Evolutionary conservation across 2,329 filamentous ascomycete species (phyloP).

Genomic region (Aspergillus sp.): DNA sequence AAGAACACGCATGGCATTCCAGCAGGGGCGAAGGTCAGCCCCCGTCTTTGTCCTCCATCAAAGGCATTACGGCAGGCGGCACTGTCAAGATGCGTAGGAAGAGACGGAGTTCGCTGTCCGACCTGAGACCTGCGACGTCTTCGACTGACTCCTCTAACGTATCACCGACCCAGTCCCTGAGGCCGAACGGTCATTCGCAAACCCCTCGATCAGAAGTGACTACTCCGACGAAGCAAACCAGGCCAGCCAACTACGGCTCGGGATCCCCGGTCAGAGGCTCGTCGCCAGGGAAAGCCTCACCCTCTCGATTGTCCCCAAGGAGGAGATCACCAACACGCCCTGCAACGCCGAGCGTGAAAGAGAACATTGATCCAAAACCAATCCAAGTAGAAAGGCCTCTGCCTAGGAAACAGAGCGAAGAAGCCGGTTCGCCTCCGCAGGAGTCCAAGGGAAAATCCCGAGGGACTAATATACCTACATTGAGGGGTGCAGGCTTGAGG

Average conservation of each 20-base stretch:
- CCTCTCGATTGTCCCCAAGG: slow-evolving; percentile 20
- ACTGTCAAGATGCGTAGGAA: slow-evolving; percentile 54
- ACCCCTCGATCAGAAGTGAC: slow-evolving; percentile 18
- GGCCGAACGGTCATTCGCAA: slow-evolving; percentile 27
- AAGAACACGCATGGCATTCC: slow-evolving; percentile 36
- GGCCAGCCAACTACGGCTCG: slow-evolving; percentile 21
- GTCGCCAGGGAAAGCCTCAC: slow-evolving; percentile 24
- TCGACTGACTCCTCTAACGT: slow-evolving; percentile 42
- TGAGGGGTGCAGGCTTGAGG: slow-evolving; percentile 23
- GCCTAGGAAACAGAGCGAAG: slow-evolving; percentile 22
- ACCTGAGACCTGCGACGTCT: slow-evolving; percentile 62
- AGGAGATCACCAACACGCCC: slow-evolving; percentile 22
- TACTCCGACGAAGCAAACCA: slow-evolving; percentile 20
- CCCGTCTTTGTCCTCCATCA: slow-evolving; percentile 41
- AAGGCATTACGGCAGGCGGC: slow-evolving; percentile 40
- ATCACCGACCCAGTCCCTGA: slow-evolving; percentile 25
- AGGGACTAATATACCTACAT: slow-evolving; percentile 44
- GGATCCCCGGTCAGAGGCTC: slow-evolving; percentile 20
- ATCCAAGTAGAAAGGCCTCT: slow-evolving; percentile 22
- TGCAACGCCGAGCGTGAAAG: slow-evolving; percentile 29
- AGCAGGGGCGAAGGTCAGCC: slow-evolving; percentile 40
- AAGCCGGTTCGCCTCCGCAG: slow-evolving; percentile 24
- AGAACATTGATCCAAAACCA: slow-evolving; percentile 29
- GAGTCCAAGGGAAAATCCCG: slow-evolving; percentile 37
- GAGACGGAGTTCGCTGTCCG: slow-evolving; percentile 82